Evolutionary conservation across 371 early-diverging fungal species (phyloP), one percentile per base, ranked within the genome.

Genomic region (Mucor lusitanicus): DNA sequence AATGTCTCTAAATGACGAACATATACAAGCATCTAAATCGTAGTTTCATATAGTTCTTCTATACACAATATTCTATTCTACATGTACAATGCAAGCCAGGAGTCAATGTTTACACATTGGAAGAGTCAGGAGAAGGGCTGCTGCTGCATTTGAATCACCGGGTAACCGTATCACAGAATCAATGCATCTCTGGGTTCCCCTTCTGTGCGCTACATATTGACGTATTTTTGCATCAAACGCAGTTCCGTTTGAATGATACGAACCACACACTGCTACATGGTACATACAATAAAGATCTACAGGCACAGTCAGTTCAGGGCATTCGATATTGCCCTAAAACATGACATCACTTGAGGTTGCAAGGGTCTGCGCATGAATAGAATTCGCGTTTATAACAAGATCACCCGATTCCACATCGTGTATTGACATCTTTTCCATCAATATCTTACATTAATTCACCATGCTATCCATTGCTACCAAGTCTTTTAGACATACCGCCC

Each of bases 401-500:
- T 40, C 40, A 40, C 40, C 40, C 40, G 17, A 40, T 40, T 17
- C 5, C 11, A 39, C 40, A 40, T 40, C 17, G 3, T 40, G 40
- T 37, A 40, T 15, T 40, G 17, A 17, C 40, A 40, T 17, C 17
- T 17, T 15, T 40, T 15, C 11, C 6, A 17, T 40, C 40, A 40
- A 15, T 4, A 17, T 40, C 40, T 40, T 40, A 40, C 40, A 40
- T 40, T 40, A 17, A 5, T 40, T 6, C 4, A 17, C 40, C 17
- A 83, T 83, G 83, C 72, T 83, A 48, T 80, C 83, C 58, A 65
- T 76, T 59, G 73, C 79, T 69, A 69, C 83, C 63, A 81, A 81
- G 69, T 68, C 83, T 57, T 39, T 80, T 58, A 75, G 74, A 68
- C 65, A 78, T 7, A 23, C 66, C 56, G 54, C 67, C 28, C 19